Conservation (phyloP, 2,329 filamentous ascomycete species). For the Talaromyces marneffei region DNA sequence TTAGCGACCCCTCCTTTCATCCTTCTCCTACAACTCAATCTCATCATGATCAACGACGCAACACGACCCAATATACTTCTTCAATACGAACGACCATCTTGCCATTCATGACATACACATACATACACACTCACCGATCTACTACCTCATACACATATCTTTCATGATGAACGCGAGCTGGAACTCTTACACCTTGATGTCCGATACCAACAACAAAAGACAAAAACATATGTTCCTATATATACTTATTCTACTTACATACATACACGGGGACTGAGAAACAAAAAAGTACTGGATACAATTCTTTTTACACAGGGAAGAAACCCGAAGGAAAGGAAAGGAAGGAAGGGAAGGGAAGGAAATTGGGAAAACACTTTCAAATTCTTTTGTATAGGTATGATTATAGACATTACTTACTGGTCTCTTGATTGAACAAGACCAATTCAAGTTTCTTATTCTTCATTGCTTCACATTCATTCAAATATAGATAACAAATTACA, state of each 20-base stretch:
- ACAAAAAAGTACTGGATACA: slow-evolving; percentile 1
- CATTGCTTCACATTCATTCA: not conserved
- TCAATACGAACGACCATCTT: not conserved
- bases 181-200: not conserved
- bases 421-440: not conserved
- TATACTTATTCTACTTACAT: slow-evolving; percentile 1
- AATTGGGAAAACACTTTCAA: not conserved
- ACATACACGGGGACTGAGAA: not conserved
- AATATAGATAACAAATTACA: not conserved
- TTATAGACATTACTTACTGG: slow-evolving; percentile 1
- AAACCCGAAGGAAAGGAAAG: not conserved
- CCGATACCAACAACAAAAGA: not conserved
- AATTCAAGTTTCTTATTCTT: not conserved
- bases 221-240: not conserved
- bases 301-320: not conserved
- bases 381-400: slow-evolving; percentile 9
- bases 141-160: not conserved
- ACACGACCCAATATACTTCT: not conserved
- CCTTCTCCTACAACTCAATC: not conserved
- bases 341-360: not conserved
- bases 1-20: slow-evolving; percentile 15
- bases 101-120: not conserved
- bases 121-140: no score
- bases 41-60: slow-evolving; percentile 3
- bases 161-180: not conserved